Evolutionary conservation across 805 yeast species (phyloP), one percentile per base, ranked within the genome.

Genomic region (Starmerella tilneyi): DNA sequence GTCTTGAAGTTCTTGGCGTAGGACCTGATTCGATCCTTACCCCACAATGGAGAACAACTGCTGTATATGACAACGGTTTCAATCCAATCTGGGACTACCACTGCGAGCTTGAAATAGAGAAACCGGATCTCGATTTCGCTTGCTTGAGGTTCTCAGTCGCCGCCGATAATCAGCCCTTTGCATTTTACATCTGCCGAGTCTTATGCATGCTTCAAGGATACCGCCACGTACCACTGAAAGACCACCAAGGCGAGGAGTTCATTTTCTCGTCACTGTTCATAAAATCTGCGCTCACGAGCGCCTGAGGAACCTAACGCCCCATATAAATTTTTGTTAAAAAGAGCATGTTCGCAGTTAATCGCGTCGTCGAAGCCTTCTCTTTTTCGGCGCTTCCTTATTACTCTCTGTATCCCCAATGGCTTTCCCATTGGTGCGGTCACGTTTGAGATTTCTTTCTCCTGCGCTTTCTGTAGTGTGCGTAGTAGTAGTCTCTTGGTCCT

Each of bases 71-170:
- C 41, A 86, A 88, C 62, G 96, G 96, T 0, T 84, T 84, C 63
- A 85, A 83, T 57, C 96, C 96, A 0, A 63, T 72, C 6, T 89
- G 96, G 96, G 75, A 79, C 50, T 70, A 72, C 41, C 60, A 58
- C 4, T 71, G 78, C 49, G 72, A 72, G 50, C 63, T 75, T 2
- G 66, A 64, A 2, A 62, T 72, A 6, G 44, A 46, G 39, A 51
- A 50, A 5, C 44, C 43, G 8, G 61, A 62, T 36, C 47, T 51
- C 17, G 63, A 56, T 19, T 64, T 65, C 33, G 57, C 59, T 4
- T 67, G 66, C 53, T 46, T 67, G 8, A 58, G 69, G 16, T 57
- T 67, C 42, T 53, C 61, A 3, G 62, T 68, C 5, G 57, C 50
- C 23, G 46, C 59, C 11, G 66, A 59, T 9, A 64, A 59, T 17